Evolutionary conservation across 495 filamentous ascomycete genomes (phyloP).

Genomic region (Xylaria curta): DNA sequence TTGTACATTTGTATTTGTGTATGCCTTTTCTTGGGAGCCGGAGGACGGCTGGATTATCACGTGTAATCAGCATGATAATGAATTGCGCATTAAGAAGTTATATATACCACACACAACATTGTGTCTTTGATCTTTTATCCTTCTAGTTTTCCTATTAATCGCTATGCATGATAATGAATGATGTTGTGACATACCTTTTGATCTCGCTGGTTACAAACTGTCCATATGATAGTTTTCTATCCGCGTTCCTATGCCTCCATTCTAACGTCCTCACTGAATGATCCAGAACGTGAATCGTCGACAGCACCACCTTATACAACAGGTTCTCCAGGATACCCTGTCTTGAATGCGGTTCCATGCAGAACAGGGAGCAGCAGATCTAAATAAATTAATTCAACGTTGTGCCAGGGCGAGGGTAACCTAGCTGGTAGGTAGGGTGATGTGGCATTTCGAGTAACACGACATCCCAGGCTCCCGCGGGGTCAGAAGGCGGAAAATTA

Average conservation of each 20-base stretch:
- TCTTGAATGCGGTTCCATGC: neutral
- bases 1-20: slow-evolving; percentile 7
- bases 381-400: neutral
- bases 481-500: neutral
- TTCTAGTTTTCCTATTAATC: neutral
- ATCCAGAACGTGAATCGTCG: neutral
- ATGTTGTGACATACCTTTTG: neutral
- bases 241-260: neutral
- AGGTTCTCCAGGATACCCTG: neutral
- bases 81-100: neutral
- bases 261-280: neutral
- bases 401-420: neutral
- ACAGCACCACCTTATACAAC: neutral
- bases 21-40: neutral
- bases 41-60: neutral
- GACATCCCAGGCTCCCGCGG: neutral
- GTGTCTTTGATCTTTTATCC: neutral
- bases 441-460: neutral
- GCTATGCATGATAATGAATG: neutral
- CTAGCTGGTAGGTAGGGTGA: neutral
- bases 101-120: neutral
- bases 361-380: neutral
- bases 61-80: slow-evolving; percentile 20
- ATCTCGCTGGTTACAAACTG: neutral
- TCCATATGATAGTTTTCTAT: neutral